phyloP scores from a whole-genome alignment of 441 rosid genomes.

The Bruguiera hainesii region DNA sequence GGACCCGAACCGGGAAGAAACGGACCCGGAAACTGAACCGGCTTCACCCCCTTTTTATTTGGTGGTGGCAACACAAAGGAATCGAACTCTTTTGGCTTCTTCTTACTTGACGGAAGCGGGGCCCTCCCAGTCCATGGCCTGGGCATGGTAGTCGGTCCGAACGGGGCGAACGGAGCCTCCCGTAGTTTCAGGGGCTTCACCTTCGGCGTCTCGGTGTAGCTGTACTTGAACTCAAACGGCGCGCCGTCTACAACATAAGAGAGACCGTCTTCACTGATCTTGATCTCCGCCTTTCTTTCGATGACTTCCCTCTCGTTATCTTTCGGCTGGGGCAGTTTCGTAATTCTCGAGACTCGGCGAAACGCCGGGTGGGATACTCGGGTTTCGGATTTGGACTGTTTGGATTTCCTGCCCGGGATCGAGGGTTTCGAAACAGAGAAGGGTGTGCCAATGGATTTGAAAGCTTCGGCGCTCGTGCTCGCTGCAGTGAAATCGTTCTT shows the following conservation, averaged over 20 bases:
- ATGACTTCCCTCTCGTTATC: conserved; percentile 24
- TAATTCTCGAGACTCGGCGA: conserved; percentile 21
- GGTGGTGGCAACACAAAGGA: conserved; percentile 73
- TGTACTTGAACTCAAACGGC: conserved; percentile 91
- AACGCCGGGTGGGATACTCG: conserved; percentile 43
- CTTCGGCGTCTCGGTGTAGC: conserved; percentile 96
- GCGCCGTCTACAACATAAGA: conserved; percentile 80
- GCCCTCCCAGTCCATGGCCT: conserved; percentile 97
- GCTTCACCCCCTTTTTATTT: conserved; percentile 51
- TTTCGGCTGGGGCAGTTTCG: conserved; percentile 13
- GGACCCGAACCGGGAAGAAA: conserved; percentile 75
- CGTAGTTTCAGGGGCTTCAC: conserved; percentile 70
- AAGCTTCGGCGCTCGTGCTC: conserved; percentile 16
- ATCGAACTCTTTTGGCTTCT: conserved; percentile 76
- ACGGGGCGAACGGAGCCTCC: conserved; percentile 67
- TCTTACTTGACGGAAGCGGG: conserved; percentile 67
- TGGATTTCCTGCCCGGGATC: conserved; percentile 67
- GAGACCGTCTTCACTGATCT: conserved; percentile 64
- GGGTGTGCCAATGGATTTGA: conserved; percentile 68
- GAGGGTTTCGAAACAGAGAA: conserved; percentile 70
- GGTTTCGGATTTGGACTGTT: conserved; percentile 57
- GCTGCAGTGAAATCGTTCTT: conserved; percentile 21
- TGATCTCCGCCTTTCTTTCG: conserved; percentile 47
- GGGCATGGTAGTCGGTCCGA: conserved; percentile 75
- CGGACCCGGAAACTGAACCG: conserved; percentile 86